Percentiles rank a stretch among this genome's conserved stretches.
Conservation (phyloP, 2,329 filamentous ascomycete species). For the Penicillium sp. region DNA sequence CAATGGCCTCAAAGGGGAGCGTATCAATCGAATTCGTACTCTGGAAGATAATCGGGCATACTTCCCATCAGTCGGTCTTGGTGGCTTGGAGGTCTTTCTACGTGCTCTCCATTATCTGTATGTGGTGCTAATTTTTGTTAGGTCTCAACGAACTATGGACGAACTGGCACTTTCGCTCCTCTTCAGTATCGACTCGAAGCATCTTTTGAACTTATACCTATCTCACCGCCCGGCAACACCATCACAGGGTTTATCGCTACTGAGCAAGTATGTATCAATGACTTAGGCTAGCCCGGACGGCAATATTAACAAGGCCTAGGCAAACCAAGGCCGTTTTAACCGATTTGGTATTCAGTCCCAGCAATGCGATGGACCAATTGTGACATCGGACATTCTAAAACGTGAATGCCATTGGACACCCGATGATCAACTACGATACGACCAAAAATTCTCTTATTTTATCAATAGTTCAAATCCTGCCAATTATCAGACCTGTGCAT, state of each 20-base stretch:
- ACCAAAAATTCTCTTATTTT: not conserved
- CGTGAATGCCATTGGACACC: not conserved
- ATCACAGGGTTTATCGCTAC: not conserved
- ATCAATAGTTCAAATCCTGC: not conserved
- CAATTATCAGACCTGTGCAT: not conserved
- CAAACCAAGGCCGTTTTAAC: not conserved
- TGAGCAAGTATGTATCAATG: not conserved
- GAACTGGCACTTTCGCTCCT: not conserved
- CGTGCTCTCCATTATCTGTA: not conserved
- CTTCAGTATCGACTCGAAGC: not conserved
- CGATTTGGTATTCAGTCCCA: not conserved
- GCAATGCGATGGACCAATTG: not conserved
- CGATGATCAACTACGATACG: not conserved
- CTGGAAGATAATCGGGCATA: not conserved
- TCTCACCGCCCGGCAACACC: not conserved
- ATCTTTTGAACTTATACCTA: not conserved
- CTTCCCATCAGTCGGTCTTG: not conserved
- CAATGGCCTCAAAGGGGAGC: not conserved
- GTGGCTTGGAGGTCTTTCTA: not conserved
- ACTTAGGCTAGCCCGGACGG: not conserved
- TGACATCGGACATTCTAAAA: not conserved
- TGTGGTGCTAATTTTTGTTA: not conserved
- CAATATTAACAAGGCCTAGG: not conserved
- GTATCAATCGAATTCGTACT: not conserved
- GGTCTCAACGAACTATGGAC: not conserved